A percentile compares a stretch with the other conserved stretches of the same genome.
phyloP scores from a whole-genome alignment of 805 yeast genomes.

The Saccharomycopsis guyanensis region DNA sequence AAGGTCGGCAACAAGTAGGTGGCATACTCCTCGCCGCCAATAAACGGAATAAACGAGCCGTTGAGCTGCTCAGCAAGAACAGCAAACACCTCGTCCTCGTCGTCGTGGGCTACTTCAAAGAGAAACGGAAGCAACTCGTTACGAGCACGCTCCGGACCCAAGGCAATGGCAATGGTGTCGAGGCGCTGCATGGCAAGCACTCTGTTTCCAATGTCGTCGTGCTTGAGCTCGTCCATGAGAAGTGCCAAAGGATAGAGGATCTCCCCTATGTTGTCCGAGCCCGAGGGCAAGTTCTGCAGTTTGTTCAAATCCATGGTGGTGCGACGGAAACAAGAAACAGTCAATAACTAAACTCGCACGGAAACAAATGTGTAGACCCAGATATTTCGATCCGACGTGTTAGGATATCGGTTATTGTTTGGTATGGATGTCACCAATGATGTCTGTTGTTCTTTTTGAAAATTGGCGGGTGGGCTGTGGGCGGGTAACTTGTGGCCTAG shows the following conservation, averaged over 20 bases:
- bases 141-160: conserved; percentile 90
- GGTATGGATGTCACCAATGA: no score
- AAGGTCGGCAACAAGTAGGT: conserved; percentile 54
- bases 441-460: no score
- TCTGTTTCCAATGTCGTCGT: conserved; percentile 90
- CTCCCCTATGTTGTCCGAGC: conserved; percentile 17
- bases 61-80: conserved; percentile 79
- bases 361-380: no score
- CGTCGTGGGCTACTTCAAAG: conserved; percentile 82
- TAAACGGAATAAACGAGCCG: conserved; percentile 77
- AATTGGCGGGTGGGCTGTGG: no score
- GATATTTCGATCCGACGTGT: no score
- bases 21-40: conserved; percentile 75
- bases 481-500: no score
- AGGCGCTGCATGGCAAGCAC: conserved; percentile 91
- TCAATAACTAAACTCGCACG: no score
- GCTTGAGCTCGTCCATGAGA: conserved; percentile 93
- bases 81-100: conserved; percentile 96
- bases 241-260: conserved; percentile 84
- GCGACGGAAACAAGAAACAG: no score
- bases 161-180: conserved; percentile 89
- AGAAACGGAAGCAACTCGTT: conserved; percentile 85
- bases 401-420: no score
- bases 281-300: not conserved
- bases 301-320: conserved; percentile 7